Conservation (phyloP, 208 protist species). For the Phytomonas francai region DNA sequence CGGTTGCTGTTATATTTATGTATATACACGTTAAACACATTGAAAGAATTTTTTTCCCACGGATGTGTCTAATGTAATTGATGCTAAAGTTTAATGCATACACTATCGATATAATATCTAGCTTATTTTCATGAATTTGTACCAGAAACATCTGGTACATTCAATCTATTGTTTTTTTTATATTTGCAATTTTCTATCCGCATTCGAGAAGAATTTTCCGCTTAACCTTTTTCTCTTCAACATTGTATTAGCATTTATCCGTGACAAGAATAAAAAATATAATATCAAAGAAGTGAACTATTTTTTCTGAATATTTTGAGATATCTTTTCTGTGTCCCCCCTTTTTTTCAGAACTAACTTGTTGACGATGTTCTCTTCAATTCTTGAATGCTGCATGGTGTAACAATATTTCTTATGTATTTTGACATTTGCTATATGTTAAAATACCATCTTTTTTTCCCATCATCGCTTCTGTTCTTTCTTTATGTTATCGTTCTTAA, state of each 20-base stretch:
- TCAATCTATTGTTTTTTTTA: background rate
- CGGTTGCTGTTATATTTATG: background rate
- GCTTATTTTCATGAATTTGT: background rate
- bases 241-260: background rate
- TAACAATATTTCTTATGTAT: background rate
- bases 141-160: background rate
- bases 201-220: background rate
- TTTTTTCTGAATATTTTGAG: conserved; percentile 8
- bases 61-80: background rate
- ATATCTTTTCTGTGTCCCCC: background rate
- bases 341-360: background rate
- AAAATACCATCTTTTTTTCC: background rate
- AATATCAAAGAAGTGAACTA: background rate
- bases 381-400: background rate
- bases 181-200: conserved; percentile 2
- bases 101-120: background rate
- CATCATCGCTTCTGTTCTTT: background rate
- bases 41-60: background rate
- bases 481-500: background rate
- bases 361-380: background rate
- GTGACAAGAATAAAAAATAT: background rate
- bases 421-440: background rate
- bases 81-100: background rate
- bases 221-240: conserved; percentile 10
- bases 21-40: background rate